Conservation (phyloP, 345 rosid species). For the Erysimum cheiranthoides region DNA sequence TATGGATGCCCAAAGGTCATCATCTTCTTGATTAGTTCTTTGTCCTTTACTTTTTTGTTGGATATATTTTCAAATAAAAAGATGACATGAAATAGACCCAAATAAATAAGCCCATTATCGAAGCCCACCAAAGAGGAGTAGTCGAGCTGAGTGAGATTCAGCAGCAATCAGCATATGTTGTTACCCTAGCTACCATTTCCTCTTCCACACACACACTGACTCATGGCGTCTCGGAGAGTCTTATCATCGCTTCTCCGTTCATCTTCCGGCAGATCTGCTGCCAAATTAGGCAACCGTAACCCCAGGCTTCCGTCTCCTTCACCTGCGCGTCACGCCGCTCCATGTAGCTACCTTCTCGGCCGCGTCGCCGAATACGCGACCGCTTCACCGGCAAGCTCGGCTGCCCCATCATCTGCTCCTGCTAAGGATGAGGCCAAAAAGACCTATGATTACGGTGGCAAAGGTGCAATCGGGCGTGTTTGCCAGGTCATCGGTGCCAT, state of each 20-base stretch:
- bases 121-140: conserved; percentile 11
- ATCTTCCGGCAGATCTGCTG: conserved; percentile 64
- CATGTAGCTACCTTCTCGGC: conserved; percentile 59
- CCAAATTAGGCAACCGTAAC: conserved; percentile 47
- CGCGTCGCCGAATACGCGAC: conserved; percentile 79
- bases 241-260: conserved; percentile 80
- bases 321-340: conserved; percentile 58
- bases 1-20: background rate
- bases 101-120: background rate
- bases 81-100: background rate
- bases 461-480: conserved; percentile 87
- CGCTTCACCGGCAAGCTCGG: conserved; percentile 55
- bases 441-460: conserved; percentile 75
- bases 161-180: conserved; percentile 1
- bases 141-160: conserved; percentile 10
- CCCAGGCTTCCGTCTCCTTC: conserved; percentile 50
- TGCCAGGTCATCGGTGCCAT: conserved; percentile 98
- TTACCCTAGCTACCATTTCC: conserved; percentile 46
- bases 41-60: background rate
- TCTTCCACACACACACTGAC: conserved; percentile 44
- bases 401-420: conserved; percentile 46
- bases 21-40: background rate
- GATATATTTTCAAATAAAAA: background rate
- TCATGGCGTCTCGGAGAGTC: conserved; percentile 86
- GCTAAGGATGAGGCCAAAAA: conserved; percentile 53